Conservation (phyloP, 768 basidiomycete genomes). For the Fomitopsis pulvina region DNA sequence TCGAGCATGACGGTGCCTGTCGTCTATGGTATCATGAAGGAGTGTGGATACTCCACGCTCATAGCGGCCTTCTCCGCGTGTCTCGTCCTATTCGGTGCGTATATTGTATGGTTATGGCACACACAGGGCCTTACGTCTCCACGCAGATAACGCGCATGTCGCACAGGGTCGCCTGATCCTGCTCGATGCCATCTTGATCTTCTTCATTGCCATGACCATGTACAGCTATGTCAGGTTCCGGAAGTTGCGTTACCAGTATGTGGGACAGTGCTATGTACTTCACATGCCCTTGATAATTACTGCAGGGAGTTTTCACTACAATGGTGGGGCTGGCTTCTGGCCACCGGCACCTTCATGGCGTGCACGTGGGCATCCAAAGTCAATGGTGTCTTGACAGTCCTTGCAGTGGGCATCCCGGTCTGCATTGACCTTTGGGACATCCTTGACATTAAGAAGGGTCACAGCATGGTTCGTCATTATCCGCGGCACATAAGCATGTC, state of each 20-base stretch:
- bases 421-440: conserved; percentile 92
- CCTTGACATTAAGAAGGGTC: conserved; percentile 74
- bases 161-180: conserved; percentile 96
- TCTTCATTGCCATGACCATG: conserved; percentile 93
- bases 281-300: not conserved
- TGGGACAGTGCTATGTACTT: conserved; percentile 7
- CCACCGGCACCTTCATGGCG: conserved; percentile 90
- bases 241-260: conserved; percentile 84
- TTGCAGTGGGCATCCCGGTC: conserved; percentile 86
- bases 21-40: conserved; percentile 96
- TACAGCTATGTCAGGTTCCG: conserved; percentile 92
- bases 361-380: conserved; percentile 98
- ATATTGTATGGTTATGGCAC: not conserved
- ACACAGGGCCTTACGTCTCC: not conserved
- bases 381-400: conserved; percentile 89
- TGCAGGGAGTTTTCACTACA: conserved; percentile 75
- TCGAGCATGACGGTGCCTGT: conserved; percentile 87
- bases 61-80: conserved; percentile 86
- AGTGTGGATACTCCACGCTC: conserved; percentile 90
- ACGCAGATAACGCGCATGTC: conserved; percentile 88
- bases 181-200: conserved; percentile 87
- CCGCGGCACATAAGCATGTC: not conserved
- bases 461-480: conserved; percentile 55
- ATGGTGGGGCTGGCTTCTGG: conserved; percentile 94
- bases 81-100: conserved; percentile 83